Conservation (phyloP, 768 basidiomycete genomes). For the Boletus edulis region DNA sequence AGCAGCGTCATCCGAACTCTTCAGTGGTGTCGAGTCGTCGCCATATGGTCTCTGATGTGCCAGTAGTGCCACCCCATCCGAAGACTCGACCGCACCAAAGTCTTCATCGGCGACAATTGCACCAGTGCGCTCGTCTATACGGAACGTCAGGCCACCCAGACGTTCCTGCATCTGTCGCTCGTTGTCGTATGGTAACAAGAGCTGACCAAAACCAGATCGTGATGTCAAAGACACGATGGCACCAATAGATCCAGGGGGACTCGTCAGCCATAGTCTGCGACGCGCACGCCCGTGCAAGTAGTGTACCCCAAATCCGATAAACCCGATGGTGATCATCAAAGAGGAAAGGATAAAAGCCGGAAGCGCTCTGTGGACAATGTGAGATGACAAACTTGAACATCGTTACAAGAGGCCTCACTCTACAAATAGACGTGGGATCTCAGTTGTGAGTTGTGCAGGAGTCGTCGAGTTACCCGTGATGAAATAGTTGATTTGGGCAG, state of each 20-base stretch:
- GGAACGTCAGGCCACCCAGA: slow-evolving; percentile 50
- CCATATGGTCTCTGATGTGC: slow-evolving; percentile 4
- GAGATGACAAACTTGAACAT: background rate
- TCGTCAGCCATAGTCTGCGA: slow-evolving; percentile 47
- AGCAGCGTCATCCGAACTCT: background rate
- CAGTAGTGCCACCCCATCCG: slow-evolving; percentile 19
- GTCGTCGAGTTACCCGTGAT: slow-evolving; percentile 38
- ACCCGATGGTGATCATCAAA: slow-evolving; percentile 47
- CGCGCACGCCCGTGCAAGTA: slow-evolving; percentile 46
- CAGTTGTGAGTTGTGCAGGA: slow-evolving; percentile 37
- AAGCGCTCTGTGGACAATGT: slow-evolving; percentile 40
- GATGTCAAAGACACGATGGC: slow-evolving; percentile 53
- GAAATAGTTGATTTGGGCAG: slow-evolving; percentile 62
- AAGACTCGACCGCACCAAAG: background rate
- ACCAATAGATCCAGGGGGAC: slow-evolving; percentile 61
- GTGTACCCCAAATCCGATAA: slow-evolving; percentile 48
- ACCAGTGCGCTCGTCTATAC: slow-evolving; percentile 56
- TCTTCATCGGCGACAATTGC: slow-evolving; percentile 60
- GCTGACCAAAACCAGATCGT: slow-evolving; percentile 59
- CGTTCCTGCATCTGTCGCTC: slow-evolving; percentile 43
- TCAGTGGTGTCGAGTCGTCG: slow-evolving; percentile 2
- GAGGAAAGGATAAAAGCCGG: slow-evolving; percentile 50
- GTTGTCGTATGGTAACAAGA: slow-evolving; percentile 59
- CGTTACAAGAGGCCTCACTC: slow-evolving; percentile 42
- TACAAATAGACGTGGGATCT: slow-evolving; percentile 51